These are phyloP conservation scores for Didymella keratinophila DNA, from an alignment of 2,329 filamentous ascomycete genomes.

Conservation along the genomic window DNA sequence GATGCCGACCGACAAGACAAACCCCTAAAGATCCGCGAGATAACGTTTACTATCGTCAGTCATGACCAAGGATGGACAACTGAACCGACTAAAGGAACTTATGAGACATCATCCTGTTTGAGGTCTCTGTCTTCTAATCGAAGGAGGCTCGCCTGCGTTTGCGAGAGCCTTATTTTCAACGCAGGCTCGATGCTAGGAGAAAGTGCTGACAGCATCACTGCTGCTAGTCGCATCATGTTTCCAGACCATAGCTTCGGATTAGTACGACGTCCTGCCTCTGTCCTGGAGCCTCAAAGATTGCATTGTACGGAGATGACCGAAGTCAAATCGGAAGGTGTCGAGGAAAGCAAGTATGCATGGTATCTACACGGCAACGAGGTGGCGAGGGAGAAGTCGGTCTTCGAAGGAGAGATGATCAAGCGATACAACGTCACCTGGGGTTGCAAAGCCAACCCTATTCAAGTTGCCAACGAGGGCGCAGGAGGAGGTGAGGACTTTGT, in stretches of 20 bases:
- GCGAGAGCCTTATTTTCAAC: neutral
- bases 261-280: slow-evolving; percentile 14
- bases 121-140: neutral
- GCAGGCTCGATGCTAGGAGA: neutral
- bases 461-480: slow-evolving; percentile 20
- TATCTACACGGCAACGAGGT: slow-evolving; percentile 33
- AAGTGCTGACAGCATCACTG: neutral
- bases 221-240: slow-evolving; percentile 22
- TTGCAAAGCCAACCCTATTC: slow-evolving; percentile 16
- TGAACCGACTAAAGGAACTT: slow-evolving; percentile 22
- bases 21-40: slow-evolving; percentile 22
- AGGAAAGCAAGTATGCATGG: slow-evolving; percentile 30
- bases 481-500: slow-evolving; percentile 28
- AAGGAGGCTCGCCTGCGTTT: neutral
- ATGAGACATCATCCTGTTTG: slow-evolving; percentile 26
- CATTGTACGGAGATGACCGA: slow-evolving; percentile 25
- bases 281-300: slow-evolving; percentile 20
- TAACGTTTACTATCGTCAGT: slow-evolving; percentile 30
- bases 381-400: slow-evolving; percentile 21
- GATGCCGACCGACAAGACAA: neutral
- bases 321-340: slow-evolving; percentile 1
- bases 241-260: slow-evolving; percentile 9
- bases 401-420: slow-evolving; percentile 24
- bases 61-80: slow-evolving; percentile 36
- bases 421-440: slow-evolving; percentile 27